Conservation (phyloP, 2,329 filamentous ascomycete genomes). For the Pseudogymnoascus sp. region DNA sequence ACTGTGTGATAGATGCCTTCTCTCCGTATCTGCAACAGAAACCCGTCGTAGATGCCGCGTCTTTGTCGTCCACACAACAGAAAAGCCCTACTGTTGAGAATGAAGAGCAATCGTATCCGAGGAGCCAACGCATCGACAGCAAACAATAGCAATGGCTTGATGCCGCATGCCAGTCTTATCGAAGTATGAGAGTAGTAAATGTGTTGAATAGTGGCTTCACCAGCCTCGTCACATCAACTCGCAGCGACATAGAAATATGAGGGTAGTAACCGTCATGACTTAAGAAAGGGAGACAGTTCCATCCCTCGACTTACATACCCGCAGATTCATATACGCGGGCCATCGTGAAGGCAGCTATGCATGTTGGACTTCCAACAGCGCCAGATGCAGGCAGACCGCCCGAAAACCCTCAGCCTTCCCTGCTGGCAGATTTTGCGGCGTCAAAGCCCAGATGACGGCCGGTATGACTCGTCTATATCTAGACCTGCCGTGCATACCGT, state of each 20-base stretch:
- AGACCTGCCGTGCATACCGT: slow-evolving; percentile 5
- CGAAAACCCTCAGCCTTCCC: neutral
- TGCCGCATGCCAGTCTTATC: neutral
- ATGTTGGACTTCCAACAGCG: slow-evolving; percentile 4
- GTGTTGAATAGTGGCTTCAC: neutral
- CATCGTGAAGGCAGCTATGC: neutral
- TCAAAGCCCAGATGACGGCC: neutral
- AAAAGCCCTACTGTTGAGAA: neutral
- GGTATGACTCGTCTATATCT: neutral
- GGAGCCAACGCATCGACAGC: slow-evolving; percentile 3
- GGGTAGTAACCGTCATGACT: neutral
- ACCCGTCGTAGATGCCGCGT: neutral
- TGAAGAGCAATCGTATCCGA: slow-evolving; percentile 1
- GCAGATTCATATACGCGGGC: neutral
- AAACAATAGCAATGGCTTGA: neutral
- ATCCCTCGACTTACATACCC: slow-evolving; percentile 1
- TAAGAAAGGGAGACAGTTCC: neutral
- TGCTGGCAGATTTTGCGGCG: neutral
- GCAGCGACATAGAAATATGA: neutral
- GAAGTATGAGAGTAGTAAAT: neutral
- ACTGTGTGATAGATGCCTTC: neutral
- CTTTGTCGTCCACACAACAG: neutral
- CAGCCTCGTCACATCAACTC: neutral
- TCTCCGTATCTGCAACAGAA: slow-evolving; percentile 4
- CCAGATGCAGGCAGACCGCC: neutral